Evolutionary conservation across 257 asterid species (phyloP).

Genomic region (Nicotiana knightiana): DNA sequence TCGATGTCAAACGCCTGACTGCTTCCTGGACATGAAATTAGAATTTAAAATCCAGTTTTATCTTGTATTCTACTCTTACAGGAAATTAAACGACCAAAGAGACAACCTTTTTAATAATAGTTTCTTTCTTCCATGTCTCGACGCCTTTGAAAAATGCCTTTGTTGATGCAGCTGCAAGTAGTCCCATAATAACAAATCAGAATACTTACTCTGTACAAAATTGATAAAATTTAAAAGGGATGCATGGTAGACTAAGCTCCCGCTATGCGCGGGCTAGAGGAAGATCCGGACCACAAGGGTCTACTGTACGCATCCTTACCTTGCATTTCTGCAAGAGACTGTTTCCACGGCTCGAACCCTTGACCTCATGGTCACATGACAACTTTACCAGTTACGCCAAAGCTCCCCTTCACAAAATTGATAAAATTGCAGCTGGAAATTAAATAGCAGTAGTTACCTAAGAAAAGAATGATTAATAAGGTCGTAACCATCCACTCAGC

Average conservation of each 20-base stretch:
- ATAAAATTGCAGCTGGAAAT: not conserved
- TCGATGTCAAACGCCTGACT: slow-evolving; percentile 30
- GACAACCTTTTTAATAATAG: slow-evolving; percentile 38
- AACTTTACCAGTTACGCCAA: too few relatives aligned
- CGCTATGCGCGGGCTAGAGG: too few relatives aligned
- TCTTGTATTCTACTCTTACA: not conserved
- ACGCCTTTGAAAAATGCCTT: slow-evolving; percentile 54
- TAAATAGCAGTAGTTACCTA: slow-evolving; percentile 26
- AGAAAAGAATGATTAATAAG: slow-evolving; percentile 46
- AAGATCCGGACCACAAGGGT: too few relatives aligned
- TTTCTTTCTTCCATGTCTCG: slow-evolving; percentile 56
- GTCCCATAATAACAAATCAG: not conserved
- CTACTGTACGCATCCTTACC: too few relatives aligned
- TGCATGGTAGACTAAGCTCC: too few relatives aligned
- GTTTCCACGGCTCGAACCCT: too few relatives aligned
- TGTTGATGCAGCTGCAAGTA: slow-evolving; percentile 35
- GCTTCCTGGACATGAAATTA: slow-evolving; percentile 32
- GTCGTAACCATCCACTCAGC: slow-evolving; percentile 65
- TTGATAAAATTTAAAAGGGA: too few relatives aligned
- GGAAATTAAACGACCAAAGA: not conserved
- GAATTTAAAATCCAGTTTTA: not conserved
- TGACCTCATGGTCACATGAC: too few relatives aligned
- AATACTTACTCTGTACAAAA: not conserved
- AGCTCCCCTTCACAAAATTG: not conserved
- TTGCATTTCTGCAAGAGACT: too few relatives aligned